Conservation (phyloP, 768 basidiomycete genomes). For the Sarcodon sp. region DNA sequence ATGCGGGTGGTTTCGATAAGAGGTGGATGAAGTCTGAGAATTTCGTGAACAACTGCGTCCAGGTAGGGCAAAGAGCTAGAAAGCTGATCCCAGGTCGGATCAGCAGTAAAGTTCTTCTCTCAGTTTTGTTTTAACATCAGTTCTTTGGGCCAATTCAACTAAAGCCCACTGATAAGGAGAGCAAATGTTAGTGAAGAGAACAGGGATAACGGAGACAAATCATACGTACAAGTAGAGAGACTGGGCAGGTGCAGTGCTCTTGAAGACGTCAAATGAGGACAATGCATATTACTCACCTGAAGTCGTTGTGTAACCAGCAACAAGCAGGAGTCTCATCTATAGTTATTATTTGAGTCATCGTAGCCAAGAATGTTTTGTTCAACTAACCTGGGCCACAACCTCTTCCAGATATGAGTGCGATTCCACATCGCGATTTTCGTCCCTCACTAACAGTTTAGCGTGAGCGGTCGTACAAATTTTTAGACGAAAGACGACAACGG, state of each 20-base stretch:
- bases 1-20: slow-evolving; percentile 21
- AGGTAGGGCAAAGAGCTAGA: slow-evolving; percentile 37
- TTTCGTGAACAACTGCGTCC: slow-evolving; percentile 35
- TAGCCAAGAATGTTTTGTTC: background rate
- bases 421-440: slow-evolving; percentile 14
- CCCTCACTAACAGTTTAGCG: slow-evolving; percentile 19
- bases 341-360: slow-evolving; percentile 2
- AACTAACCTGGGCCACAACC: slow-evolving; percentile 22
- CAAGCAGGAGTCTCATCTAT: slow-evolving; percentile 23
- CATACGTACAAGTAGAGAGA: no score
- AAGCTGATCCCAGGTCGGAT: slow-evolving; percentile 45
- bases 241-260: slow-evolving; percentile 7
- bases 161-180: slow-evolving; percentile 30
- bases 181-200: no score
- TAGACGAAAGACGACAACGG: no score
- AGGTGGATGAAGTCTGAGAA: slow-evolving; percentile 30
- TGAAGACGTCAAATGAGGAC: background rate
- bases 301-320: slow-evolving; percentile 44
- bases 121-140: slow-evolving; percentile 31
- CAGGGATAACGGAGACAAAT: background rate
- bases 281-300: slow-evolving; percentile 17
- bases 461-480: no score
- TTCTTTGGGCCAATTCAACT: slow-evolving; percentile 36
- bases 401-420: slow-evolving; percentile 26
- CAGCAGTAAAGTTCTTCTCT: slow-evolving; percentile 32